Conservation (phyloP, 1,284 basidiomycete species). For the Cutaneotrichosporon sp. region DNA sequence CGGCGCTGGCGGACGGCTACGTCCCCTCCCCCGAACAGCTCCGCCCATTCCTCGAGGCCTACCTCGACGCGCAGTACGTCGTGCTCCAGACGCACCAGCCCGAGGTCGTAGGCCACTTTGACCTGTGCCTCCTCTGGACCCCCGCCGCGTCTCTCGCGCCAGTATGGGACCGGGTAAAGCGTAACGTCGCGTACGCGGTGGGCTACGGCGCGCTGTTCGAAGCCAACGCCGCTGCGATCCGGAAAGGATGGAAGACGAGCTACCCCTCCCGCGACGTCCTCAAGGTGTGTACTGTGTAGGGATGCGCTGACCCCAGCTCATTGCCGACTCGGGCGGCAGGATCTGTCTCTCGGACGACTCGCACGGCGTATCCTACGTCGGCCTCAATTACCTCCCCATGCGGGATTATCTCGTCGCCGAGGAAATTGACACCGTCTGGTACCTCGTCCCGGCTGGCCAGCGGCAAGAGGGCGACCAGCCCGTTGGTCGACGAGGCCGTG, state of each 20-base stretch:
- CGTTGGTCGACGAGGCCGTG: slow-evolving; percentile 39
- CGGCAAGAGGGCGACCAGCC: slow-evolving; percentile 49
- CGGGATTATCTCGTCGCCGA: slow-evolving; percentile 62
- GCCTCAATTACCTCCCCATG: slow-evolving; percentile 71
- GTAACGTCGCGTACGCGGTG: slow-evolving; percentile 71
- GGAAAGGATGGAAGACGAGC: slow-evolving; percentile 80
- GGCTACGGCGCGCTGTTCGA: slow-evolving; percentile 90
- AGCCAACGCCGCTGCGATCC: slow-evolving; percentile 82
- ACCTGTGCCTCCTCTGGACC: slow-evolving; percentile 76
- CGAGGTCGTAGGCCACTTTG: slow-evolving; percentile 89
- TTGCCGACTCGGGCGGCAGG: slow-evolving; percentile 61
- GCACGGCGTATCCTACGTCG: slow-evolving; percentile 82
- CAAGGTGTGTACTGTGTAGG: slow-evolving; percentile 52
- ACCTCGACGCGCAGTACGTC: slow-evolving; percentile 76
- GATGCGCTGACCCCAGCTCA: slow-evolving; percentile 54
- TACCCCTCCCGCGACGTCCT: slow-evolving; percentile 79
- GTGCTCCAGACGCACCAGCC: slow-evolving; percentile 68
- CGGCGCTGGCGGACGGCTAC: slow-evolving; percentile 12
- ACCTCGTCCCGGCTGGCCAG: slow-evolving; percentile 42
- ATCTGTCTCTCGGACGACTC: slow-evolving; percentile 92
- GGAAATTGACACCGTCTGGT: slow-evolving; percentile 67
- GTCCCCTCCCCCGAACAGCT: slow-evolving; percentile 18
- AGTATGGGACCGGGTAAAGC: slow-evolving; percentile 58
- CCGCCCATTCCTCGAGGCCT: slow-evolving; percentile 56
- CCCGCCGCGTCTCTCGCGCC: slow-evolving; percentile 55